Evolutionary conservation across 345 rosid species (phyloP), one percentile per base, ranked within the genome.

Genomic region (Geranium rotundifolium): DNA sequence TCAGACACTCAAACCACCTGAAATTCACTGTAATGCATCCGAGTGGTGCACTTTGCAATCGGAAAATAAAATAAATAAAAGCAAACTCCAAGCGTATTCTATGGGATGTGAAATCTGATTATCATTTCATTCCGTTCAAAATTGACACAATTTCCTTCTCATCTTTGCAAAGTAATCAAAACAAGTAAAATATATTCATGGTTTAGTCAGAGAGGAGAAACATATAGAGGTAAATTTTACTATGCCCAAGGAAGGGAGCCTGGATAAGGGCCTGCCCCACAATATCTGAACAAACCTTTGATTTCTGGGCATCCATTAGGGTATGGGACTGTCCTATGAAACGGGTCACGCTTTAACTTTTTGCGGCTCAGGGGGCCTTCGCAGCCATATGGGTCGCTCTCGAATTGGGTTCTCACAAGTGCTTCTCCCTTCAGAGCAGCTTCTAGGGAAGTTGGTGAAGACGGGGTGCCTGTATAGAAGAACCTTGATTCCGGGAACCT

Each of bases 221-320:
- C 37, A 31, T 31, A 31, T 7, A 31, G 37, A 31, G 37, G 37
- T 31, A 31, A 31, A 31, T 31, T 31, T 31, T 31, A 65, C 55
- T 57, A 63, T 10, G 64, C 68, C 99, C 99, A 93, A 46, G 97
- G 99, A 69, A 93, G 90, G 62, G 81, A 72, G 67, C 85, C 95
- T 67, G 78, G 81, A 75, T 84, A 93, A 66, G 82, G 95, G 66
- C 73, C 80, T 23, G 66, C 55, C 34, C 88, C 99, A 71, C 99
- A 93, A 66, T 90, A 93, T 75, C 75, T 80, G 72, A 88, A 93
- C 74, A 93, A 66, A 49, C 82, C 87, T 81, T 66, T 61, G 17
- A 90, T 85, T 72, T 93, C 99, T 58, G 91, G 96, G 71, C 99
- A 93, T 34, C 99, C 96, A 19, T 71, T 76, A 18, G 97, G 99